These are phyloP conservation scores for Triadica sebifera DNA, from an alignment of 345 rosid species.

Conservation along the genomic window DNA sequence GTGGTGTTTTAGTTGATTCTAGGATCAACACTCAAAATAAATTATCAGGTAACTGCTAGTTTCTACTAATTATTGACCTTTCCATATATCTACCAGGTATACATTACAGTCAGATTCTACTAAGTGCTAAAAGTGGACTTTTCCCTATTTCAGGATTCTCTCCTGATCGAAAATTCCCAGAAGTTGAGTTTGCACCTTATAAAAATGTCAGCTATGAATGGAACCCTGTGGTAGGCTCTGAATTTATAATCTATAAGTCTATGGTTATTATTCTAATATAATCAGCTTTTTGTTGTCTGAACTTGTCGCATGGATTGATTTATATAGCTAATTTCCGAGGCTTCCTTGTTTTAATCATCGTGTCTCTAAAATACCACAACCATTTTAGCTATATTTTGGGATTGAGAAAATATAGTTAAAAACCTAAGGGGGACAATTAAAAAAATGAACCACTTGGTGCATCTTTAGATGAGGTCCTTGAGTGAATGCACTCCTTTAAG, in stretches of 20 bases:
- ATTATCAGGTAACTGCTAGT: conserved; percentile 46
- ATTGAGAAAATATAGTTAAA: neutral
- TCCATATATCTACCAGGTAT: neutral
- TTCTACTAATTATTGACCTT: conserved; percentile 10
- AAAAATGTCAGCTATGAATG: conserved; percentile 57
- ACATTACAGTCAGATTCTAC: conserved; percentile 13
- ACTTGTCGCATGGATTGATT: conserved; percentile 11
- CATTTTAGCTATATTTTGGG: neutral
- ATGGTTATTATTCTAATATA: neutral
- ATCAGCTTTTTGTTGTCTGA: conserved; percentile 9
- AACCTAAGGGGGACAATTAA: neutral
- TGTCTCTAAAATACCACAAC: neutral
- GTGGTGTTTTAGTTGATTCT: conserved; percentile 74
- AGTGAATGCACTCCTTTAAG: neutral
- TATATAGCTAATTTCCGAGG: conserved; percentile 2
- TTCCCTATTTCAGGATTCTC: conserved; percentile 66
- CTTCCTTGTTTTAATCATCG: neutral
- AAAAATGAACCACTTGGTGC: neutral
- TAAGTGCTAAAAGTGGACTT: conserved; percentile 27
- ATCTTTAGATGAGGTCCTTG: neutral
- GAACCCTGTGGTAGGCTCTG: conserved; percentile 76
- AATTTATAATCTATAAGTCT: no score
- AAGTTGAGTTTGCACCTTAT: conserved; percentile 79
- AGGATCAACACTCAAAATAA: conserved; percentile 41
- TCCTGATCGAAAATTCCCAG: conserved; percentile 85